Conservation (phyloP, 495 filamentous ascomycete species). For the Astrocystis sublimbata region DNA sequence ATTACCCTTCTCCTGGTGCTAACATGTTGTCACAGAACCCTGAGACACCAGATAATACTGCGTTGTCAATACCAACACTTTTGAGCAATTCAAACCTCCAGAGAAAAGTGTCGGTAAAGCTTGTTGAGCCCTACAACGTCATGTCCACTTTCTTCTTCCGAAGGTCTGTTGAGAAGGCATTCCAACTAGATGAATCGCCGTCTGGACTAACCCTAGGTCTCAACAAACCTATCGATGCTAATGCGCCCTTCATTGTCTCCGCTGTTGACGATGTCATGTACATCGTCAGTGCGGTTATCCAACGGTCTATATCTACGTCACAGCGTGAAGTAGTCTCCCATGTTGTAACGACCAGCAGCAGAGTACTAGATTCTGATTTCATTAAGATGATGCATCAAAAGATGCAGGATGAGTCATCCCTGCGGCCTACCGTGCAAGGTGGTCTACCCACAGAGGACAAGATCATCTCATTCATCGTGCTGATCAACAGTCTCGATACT, state of each 20-base stretch:
- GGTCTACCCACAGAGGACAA: slow-evolving; percentile 80
- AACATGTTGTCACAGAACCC: slow-evolving; percentile 43
- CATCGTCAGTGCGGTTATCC: slow-evolving; percentile 88
- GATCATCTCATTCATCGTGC: slow-evolving; percentile 80
- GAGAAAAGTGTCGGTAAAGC: slow-evolving; percentile 70
- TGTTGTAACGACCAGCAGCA: slow-evolving; percentile 76
- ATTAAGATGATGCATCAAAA: slow-evolving; percentile 96
- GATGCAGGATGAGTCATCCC: slow-evolving; percentile 94
- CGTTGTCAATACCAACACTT: slow-evolving; percentile 64
- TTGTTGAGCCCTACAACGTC: slow-evolving; percentile 75
- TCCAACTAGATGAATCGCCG: slow-evolving; percentile 96
- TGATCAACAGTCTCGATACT: slow-evolving; percentile 93
- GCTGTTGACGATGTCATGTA: slow-evolving; percentile 99
- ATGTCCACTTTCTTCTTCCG: slow-evolving; percentile 97
- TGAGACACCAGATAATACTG: slow-evolving; percentile 43
- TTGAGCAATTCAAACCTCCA: slow-evolving; percentile 71
- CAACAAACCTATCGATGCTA: slow-evolving; percentile 63
- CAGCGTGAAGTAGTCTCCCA: slow-evolving; percentile 71
- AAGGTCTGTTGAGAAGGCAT: slow-evolving; percentile 92
- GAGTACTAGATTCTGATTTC: slow-evolving; percentile 90
- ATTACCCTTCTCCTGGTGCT: slow-evolving; percentile 2
- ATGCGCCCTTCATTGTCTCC: slow-evolving; percentile 89
- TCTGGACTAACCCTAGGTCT: slow-evolving; percentile 72
- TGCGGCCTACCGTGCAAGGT: slow-evolving; percentile 70
- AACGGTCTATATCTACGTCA: slow-evolving; percentile 81